Evolutionary conservation across 139 green algal species (phyloP).

Genomic region (Picochlorum sp.): DNA sequence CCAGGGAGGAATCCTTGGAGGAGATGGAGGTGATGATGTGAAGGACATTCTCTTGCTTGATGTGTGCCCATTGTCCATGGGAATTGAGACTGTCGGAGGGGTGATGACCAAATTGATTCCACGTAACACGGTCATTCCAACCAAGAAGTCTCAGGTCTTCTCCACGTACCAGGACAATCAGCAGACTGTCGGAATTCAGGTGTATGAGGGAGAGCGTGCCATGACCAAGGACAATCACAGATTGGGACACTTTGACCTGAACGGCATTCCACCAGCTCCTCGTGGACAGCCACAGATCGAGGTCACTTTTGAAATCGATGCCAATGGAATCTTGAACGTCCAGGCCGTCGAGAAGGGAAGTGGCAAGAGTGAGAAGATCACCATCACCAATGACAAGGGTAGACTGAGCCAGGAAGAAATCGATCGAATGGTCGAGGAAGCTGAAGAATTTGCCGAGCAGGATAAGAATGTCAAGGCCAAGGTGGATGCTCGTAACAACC

Average conservation of each 20-base stretch:
- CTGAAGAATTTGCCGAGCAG: constrained; percentile 51
- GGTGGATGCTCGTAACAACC: constrained; percentile 64
- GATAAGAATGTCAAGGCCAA: constrained; percentile 45
- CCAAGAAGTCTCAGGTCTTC: constrained; percentile 98
- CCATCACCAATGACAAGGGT: constrained; percentile 77
- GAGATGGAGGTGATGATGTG: constrained; percentile 62
- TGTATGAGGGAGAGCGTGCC: constrained; percentile 81
- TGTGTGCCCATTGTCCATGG: constrained; percentile 82
- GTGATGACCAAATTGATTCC: constrained; percentile 93
- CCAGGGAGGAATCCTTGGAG: constrained; percentile 79
- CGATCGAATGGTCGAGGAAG: constrained; percentile 60
- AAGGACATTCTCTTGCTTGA: constrained; percentile 83
- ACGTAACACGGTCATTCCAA: constrained; percentile 87
- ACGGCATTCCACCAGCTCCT: constrained; percentile 78
- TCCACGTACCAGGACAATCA: constrained; percentile 98
- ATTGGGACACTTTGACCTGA: constrained; percentile 87
- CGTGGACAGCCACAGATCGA: constrained; percentile 78
- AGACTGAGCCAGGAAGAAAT: constrained; percentile 59
- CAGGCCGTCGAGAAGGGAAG: constrained; percentile 75
- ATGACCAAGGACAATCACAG: constrained; percentile 94
- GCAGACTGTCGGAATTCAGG: constrained; percentile 78
- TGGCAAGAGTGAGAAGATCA: constrained; percentile 77
- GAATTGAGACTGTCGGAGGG: constrained; percentile 86
- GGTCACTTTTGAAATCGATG: constrained; percentile 83
- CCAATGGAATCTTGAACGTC: constrained; percentile 90